A percentile compares a stretch with the other conserved stretches of the same genome.
Evolutionary conservation across 345 rosid genomes (phyloP).

Genomic region (Gossypium mustelinum): DNA sequence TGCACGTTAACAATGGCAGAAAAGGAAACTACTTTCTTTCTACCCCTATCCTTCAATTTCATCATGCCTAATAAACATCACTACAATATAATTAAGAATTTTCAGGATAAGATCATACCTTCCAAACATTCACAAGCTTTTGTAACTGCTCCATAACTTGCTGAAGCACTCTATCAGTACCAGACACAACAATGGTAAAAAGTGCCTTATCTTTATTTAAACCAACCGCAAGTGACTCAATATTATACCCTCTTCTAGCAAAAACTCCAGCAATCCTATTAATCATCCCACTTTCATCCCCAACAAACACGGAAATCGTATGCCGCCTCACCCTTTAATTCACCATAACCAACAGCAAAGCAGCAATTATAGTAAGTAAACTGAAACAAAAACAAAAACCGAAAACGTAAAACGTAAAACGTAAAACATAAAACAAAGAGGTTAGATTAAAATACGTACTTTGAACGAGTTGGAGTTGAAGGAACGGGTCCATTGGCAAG

Average conservation of each 20-base stretch:
- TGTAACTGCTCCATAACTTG: slow-evolving; percentile 92
- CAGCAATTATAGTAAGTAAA: too few relatives aligned
- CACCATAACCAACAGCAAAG: too few relatives aligned
- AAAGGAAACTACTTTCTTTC: too few relatives aligned
- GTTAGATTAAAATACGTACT: slow-evolving; percentile 25
- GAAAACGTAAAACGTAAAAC: too few relatives aligned
- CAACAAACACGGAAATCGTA: slow-evolving; percentile 89
- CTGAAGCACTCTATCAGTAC: slow-evolving; percentile 72
- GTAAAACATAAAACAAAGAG: background rate
- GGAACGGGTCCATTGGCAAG: slow-evolving; percentile 15
- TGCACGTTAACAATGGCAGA: too few relatives aligned
- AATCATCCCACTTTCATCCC: slow-evolving; percentile 97
- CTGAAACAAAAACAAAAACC: too few relatives aligned
- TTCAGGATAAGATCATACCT: slow-evolving; percentile 40
- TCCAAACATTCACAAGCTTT: slow-evolving; percentile 87
- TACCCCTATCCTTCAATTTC: too few relatives aligned
- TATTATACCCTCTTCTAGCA: slow-evolving; percentile 91
- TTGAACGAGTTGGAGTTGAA: slow-evolving; percentile 29
- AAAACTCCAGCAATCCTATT: slow-evolving; percentile 97
- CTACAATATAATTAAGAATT: too few relatives aligned
- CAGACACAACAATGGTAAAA: slow-evolving; percentile 89
- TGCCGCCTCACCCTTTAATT: slow-evolving; percentile 61
- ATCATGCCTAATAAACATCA: too few relatives aligned
- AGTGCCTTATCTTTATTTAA: slow-evolving; percentile 88
- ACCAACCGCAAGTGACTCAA: slow-evolving; percentile 96